Evolutionary conservation across 1,139 yeast genomes (phyloP).

Genomic region (Scheffersomyces parashehatae): DNA sequence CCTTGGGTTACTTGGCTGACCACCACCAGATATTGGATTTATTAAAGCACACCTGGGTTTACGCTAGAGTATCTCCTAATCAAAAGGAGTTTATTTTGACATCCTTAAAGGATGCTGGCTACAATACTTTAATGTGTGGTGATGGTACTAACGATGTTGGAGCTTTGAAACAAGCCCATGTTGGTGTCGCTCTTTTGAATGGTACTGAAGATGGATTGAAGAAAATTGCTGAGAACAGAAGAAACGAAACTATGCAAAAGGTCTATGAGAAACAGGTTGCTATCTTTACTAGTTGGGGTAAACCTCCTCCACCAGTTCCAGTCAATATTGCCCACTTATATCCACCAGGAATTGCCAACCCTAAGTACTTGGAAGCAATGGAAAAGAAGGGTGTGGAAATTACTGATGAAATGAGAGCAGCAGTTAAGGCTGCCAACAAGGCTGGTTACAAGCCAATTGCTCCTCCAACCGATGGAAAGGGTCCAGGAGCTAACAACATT

Average conservation of each 20-base stretch:
- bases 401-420: slow-evolving; percentile 63
- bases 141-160: slow-evolving; percentile 99
- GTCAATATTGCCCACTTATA: slow-evolving; percentile 84
- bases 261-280: slow-evolving; percentile 85
- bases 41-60: slow-evolving; percentile 91
- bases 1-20: slow-evolving; percentile 62
- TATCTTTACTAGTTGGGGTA: slow-evolving; percentile 77
- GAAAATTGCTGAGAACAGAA: slow-evolving; percentile 81
- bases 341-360: slow-evolving; percentile 94
- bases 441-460: slow-evolving; percentile 31
- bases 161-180: slow-evolving; percentile 97
- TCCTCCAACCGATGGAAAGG: slow-evolving; percentile 35
- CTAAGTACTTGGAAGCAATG: slow-evolving; percentile 82
- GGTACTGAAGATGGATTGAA: slow-evolving; percentile 96
- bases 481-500: slow-evolving; percentile 45
- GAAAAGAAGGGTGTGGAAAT: slow-evolving; percentile 79
- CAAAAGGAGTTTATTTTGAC: slow-evolving; percentile 92
- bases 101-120: slow-evolving; percentile 83
- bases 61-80: slow-evolving; percentile 95
- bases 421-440: slow-evolving; percentile 54
- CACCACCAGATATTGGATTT: slow-evolving; percentile 71
- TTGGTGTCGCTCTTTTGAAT: slow-evolving; percentile 94
- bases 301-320: slow-evolving; percentile 87
- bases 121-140: slow-evolving; percentile 97
- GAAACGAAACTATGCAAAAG: slow-evolving; percentile 60